Evolutionary conservation across 768 basidiomycete species (phyloP).

Genomic region (Boletus subparvulus): DNA sequence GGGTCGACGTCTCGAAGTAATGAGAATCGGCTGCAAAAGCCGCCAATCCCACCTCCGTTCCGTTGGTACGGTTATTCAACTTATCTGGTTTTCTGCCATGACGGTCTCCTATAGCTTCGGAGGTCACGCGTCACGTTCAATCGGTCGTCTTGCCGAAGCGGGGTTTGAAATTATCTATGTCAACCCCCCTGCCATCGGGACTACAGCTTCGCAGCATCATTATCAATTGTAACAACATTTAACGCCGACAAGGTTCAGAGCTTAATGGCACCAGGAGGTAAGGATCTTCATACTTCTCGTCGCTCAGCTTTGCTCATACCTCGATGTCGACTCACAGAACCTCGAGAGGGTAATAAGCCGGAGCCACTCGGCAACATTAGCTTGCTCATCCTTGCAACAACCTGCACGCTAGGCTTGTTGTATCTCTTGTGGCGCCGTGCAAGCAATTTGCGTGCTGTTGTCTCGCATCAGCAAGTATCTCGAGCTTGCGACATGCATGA

Average conservation of each 20-base stretch:
- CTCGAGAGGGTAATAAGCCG: conserved; percentile 58
- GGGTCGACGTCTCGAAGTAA: neutral
- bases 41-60: neutral
- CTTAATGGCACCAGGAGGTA: conserved; percentile 30
- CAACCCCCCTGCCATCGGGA: neutral
- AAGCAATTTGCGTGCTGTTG: conserved; percentile 51
- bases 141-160: no score
- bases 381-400: conserved; percentile 55
- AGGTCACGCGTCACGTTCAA: no score
- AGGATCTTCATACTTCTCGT: neutral
- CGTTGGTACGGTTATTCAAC: neutral
- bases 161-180: no score
- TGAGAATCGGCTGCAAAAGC: neutral
- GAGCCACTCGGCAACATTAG: conserved; percentile 61
- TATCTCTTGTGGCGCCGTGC: conserved; percentile 67
- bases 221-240: neutral
- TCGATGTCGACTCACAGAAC: conserved; percentile 41
- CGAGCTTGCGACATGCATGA: neutral
- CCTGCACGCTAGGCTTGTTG: conserved; percentile 53
- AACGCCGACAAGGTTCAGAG: neutral
- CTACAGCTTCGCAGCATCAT: neutral
- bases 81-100: no score
- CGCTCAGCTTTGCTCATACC: neutral
- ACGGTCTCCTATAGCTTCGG: no score
- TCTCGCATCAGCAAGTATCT: conserved; percentile 57